phyloP scores from a whole-genome alignment of 148 eudicot genomes.

The Agrostemma githago region DNA sequence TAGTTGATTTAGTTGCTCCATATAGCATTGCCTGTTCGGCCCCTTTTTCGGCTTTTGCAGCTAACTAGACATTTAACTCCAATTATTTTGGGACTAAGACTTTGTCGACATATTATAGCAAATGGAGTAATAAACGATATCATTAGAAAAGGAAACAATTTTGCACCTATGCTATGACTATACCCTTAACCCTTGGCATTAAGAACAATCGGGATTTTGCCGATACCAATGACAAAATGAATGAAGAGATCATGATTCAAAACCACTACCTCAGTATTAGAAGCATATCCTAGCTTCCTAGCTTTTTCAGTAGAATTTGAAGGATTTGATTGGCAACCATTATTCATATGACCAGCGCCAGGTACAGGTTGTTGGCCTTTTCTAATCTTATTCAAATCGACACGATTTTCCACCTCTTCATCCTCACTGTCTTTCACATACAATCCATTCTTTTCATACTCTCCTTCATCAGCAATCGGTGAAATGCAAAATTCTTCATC shows the following conservation, averaged over 20 bases:
- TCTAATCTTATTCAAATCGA: slow-evolving; percentile 7
- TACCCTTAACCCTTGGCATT: too few relatives aligned
- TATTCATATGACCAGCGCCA: slow-evolving; percentile 17
- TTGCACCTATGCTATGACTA: not conserved
- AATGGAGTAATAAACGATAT: not conserved
- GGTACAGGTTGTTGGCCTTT: slow-evolving; percentile 15
- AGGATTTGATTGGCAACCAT: slow-evolving; percentile 14
- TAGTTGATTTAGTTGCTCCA: not conserved
- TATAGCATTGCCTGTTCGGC: not conserved
- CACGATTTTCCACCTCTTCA: slow-evolving; percentile 24
- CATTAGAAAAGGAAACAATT: not conserved
- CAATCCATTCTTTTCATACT: slow-evolving; percentile 29
- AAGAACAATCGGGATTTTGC: too few relatives aligned
- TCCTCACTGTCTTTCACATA: slow-evolving; percentile 33
- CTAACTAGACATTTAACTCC: not conserved
- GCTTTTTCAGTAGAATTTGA: slow-evolving; percentile 8
- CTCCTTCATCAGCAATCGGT: slow-evolving; percentile 21
- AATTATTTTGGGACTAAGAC: not conserved
- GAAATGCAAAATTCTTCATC: slow-evolving; percentile 34
- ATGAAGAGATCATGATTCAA: not conserved
- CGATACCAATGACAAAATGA: not conserved
- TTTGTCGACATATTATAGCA: not conserved
- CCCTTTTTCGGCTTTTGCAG: not conserved
- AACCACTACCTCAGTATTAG: slow-evolving; percentile 24
- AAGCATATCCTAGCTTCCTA: slow-evolving; percentile 4